These are phyloP conservation scores for Psidium guajava DNA, from an alignment of 345 rosid species.

Conservation along the genomic window DNA sequence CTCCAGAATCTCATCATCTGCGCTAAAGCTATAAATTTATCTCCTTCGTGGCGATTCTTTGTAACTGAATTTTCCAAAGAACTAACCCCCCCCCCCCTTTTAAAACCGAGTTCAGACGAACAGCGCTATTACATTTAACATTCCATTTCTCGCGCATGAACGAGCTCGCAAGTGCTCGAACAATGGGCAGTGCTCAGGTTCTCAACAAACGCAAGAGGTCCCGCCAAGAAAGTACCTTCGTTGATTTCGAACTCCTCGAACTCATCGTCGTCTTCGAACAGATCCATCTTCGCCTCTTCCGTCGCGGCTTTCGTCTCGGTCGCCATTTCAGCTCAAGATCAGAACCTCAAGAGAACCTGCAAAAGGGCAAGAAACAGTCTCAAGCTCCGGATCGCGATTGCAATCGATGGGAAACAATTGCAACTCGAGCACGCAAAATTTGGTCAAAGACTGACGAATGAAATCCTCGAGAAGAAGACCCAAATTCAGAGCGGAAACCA, in stretches of 20 bases:
- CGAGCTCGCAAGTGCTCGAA: not conserved
- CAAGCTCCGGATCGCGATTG: not conserved
- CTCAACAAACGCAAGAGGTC: not conserved
- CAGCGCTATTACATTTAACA: not conserved
- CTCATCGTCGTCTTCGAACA: constrained; percentile 93
- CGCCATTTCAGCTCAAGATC: constrained; percentile 27
- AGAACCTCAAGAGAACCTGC: not conserved
- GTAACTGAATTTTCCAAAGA: not conserved
- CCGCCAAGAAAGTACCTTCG: constrained; percentile 24
- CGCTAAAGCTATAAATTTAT: not conserved
- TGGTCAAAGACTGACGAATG: not conserved
- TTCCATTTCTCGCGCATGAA: not conserved
- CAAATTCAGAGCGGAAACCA: not conserved
- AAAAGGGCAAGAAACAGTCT: not conserved
- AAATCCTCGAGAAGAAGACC: not conserved
- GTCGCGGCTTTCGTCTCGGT: constrained; percentile 39
- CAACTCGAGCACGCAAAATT: not conserved
- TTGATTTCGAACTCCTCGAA: constrained; percentile 76
- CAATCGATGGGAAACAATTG: not conserved
- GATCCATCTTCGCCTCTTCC: constrained; percentile 72
- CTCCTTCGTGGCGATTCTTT: not conserved
- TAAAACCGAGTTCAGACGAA: not conserved
- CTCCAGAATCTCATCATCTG: not conserved
- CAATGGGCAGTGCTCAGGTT: not conserved
- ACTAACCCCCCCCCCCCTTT: not conserved